Base-by-base conservation (phyloP, 2,329 filamentous ascomycete genomes). In the Talaromyces sp. region DNA sequence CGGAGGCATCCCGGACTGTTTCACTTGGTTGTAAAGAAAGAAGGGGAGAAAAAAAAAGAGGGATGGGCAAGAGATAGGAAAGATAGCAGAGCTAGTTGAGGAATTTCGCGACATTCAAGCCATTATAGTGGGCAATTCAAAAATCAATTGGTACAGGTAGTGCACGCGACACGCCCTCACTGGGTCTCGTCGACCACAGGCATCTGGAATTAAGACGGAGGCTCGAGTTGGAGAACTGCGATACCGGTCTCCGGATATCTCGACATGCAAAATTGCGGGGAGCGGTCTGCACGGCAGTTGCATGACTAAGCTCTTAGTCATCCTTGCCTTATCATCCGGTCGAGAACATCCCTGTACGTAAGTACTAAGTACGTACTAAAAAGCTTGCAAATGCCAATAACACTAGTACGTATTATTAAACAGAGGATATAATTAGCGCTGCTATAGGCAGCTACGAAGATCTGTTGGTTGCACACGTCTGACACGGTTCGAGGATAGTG, bases 1-100 rank as follows among this genome's bases (percentile, higher is more conserved):
- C 64, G 29, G 72, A 32, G 59, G 59, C 48, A 52, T 52, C 14
- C 21, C 21, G 24, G 7, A 14, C 24, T 29, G 41, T 21, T 46
- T 21, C n/a, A 17, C 17, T 19, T 11, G n/a, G 21, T 14, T 17
- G 24, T n/a, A 21, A 52, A 27, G 17, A 29, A 17, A 52, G 14
- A n/a, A 52, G 8, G 6, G 48, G 8, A n/a, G 24, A 19, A 29
- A 52, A 27, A 27, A 29, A 9, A 8, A 52, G 24, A 29, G 11
- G n/a, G 24, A 17, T 12, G 6, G 10, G 10, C n/a, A 27, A 51
- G n/a, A 46, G 43, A 46, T 21, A 24, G 14, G 10, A 24, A 46
- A 46, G 17, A 46, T 9, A 11, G 4, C 3, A 46, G 43, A 24
- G 21, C 19, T 19, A 46, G 9, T 46, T 19, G 21, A 38, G n/a